Conservation (phyloP, 176 grass and related monocot species). For the Carex littledalei region DNA sequence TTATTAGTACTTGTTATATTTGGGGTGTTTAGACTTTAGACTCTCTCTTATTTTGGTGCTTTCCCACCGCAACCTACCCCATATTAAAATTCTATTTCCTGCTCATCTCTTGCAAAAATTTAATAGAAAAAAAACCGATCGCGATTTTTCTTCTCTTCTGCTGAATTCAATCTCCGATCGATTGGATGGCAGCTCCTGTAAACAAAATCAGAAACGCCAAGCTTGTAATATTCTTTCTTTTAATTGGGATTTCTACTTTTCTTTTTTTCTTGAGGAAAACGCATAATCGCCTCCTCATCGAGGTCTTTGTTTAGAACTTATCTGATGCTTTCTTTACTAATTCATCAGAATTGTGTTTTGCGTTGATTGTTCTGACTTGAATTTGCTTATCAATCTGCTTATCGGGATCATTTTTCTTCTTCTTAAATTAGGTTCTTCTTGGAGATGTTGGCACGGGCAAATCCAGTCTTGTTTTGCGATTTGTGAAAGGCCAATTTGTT, state of each 20-base stretch:
- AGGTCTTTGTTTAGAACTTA: not conserved
- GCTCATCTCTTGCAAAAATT: not conserved
- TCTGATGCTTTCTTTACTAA: not conserved
- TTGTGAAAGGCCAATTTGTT: slow-evolving; percentile 97
- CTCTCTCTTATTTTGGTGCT: not conserved
- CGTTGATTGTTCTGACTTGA: not conserved
- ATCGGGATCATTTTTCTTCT: slow-evolving; percentile 9
- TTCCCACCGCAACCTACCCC: slow-evolving; percentile 12
- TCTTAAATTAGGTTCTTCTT: slow-evolving; percentile 62
- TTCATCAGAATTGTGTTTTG: not conserved
- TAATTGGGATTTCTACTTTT: not conserved
- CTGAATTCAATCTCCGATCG: not conserved
- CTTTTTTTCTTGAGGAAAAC: not conserved
- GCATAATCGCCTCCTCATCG: not conserved
- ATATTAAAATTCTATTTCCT: slow-evolving; percentile 8
- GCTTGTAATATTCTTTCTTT: slow-evolving; percentile 22
- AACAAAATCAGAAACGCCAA: slow-evolving; percentile 53
- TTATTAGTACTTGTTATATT: slow-evolving; percentile 5
- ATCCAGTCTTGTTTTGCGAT: slow-evolving; percentile 85
- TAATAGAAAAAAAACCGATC: not conserved
- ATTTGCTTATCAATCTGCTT: slow-evolving; percentile 1
- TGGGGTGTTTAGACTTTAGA: not conserved
- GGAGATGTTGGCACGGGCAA: slow-evolving; percentile 90
- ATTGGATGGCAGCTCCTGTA: slow-evolving; percentile 32
- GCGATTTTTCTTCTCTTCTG: not conserved